Evolutionary conservation across 192 early-diverging fungal genomes (phyloP).

Genomic region (Coemansia brasiliensis): DNA sequence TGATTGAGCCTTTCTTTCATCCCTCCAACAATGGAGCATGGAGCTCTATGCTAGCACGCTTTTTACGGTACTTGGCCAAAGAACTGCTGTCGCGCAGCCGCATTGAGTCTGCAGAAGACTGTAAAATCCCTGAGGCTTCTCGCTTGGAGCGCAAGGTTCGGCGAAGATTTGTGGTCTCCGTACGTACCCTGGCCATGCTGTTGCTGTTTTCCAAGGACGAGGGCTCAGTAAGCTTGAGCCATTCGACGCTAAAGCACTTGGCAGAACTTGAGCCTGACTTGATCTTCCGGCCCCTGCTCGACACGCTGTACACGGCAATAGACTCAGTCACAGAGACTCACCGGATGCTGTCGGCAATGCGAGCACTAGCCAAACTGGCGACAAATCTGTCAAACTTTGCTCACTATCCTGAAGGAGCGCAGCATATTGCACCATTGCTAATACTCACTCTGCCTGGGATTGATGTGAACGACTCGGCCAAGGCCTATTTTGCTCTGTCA

Average conservation of each 20-base stretch:
- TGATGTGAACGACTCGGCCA: constrained; percentile 89
- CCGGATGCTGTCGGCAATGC: constrained; percentile 82
- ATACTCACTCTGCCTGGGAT: constrained; percentile 84
- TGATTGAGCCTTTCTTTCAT: constrained; percentile 86
- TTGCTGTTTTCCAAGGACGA: constrained; percentile 53
- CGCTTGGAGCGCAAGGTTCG: constrained; percentile 34
- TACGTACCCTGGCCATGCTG: constrained; percentile 44
- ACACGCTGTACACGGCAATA: constrained; percentile 83
- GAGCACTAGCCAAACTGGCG: constrained; percentile 67
- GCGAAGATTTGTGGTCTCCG: constrained; percentile 40
- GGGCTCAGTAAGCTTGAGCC: constrained; percentile 39
- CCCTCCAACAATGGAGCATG: constrained; percentile 91
- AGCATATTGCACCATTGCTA: constrained; percentile 76
- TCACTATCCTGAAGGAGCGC: constrained; percentile 83
- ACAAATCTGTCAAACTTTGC: constrained; percentile 70
- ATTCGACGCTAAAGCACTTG: constrained; percentile 50
- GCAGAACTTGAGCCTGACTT: constrained; percentile 70
- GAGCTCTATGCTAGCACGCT: constrained; percentile 71
- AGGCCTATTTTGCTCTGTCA: constrained; percentile 60
- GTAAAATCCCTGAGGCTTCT: constrained; percentile 16
- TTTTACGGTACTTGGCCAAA: constrained; percentile 65
- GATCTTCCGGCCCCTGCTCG: constrained; percentile 79
- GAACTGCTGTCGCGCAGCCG: constrained; percentile 67
- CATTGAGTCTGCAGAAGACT: constrained; percentile 25
- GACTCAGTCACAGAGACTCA: constrained; percentile 78